These are phyloP conservation scores for Diversispora epigaea DNA, from an alignment of 192 early-diverging fungal genomes.

Conservation along the genomic window DNA sequence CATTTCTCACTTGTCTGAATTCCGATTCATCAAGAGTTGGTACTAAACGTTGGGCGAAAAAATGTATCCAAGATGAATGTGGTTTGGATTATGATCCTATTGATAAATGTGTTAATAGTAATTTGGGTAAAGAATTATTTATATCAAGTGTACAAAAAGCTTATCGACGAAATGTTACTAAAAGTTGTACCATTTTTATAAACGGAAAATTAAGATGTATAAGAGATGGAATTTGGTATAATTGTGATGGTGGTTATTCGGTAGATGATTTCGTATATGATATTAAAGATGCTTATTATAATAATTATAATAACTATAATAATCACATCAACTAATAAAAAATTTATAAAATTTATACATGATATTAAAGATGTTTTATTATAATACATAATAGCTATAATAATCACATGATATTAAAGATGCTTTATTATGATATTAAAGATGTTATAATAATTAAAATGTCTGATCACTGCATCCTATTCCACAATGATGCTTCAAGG, in stretches of 20 bases:
- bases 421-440: too few species aligned
- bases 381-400: too few species aligned
- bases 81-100: conserved; percentile 46
- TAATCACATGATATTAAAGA: too few species aligned
- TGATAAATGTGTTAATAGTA: conserved; percentile 38
- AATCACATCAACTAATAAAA: too few species aligned
- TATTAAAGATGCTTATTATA: too few species aligned
- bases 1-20: conserved; percentile 44
- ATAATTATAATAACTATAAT: too few species aligned
- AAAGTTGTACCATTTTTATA: conserved; percentile 60
- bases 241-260: conserved; percentile 34
- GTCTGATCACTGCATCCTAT: too few species aligned
- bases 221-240: conserved; percentile 53
- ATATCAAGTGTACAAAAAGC: conserved; percentile 40
- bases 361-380: too few species aligned
- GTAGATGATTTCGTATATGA: conserved; percentile 31
- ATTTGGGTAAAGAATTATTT: conserved; percentile 45
- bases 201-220: conserved; percentile 55
- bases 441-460: too few species aligned
- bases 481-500: too few species aligned
- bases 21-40: conserved; percentile 30
- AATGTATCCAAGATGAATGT: conserved; percentile 32
- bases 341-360: too few species aligned
- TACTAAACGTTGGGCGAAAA: conserved; percentile 25
- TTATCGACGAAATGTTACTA: conserved; percentile 42